Percentiles rank a stretch among this genome's conserved stretches.
Evolutionary conservation across 2,329 filamentous ascomycete species (phyloP).

Genomic region (Lecanicillium sp.): DNA sequence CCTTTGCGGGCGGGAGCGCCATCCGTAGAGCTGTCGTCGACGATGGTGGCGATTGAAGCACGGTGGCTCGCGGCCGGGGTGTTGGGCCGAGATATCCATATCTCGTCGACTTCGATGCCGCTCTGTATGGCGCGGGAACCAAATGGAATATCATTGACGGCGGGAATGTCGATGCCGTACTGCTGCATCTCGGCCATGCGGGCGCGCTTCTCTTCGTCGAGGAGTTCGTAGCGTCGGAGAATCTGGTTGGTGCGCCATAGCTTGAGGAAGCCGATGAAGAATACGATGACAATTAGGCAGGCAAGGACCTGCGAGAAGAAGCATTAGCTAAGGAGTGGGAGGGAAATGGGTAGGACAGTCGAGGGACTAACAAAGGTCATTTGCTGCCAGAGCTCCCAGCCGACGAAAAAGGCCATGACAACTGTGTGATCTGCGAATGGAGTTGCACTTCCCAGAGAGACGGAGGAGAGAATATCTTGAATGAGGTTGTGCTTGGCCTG

Average conservation of each 20-base stretch:
- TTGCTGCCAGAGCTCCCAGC: constrained; percentile 81
- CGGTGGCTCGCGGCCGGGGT: constrained; percentile 28
- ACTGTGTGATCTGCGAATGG: constrained; percentile 28
- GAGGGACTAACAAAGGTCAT: constrained; percentile 71
- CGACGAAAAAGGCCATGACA: constrained; percentile 51
- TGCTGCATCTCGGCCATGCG: constrained; percentile 48
- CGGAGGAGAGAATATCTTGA: background rate
- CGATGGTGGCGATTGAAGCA: constrained; percentile 21
- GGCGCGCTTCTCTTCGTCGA: constrained; percentile 60
- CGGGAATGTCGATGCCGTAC: constrained; percentile 40
- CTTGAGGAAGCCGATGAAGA: constrained; percentile 62
- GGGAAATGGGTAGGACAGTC: background rate
- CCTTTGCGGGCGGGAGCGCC: background rate
- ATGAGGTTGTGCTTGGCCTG: too few relatives aligned
- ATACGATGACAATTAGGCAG: constrained; percentile 62
- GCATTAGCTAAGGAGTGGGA: background rate
- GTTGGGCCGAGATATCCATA: constrained; percentile 61
- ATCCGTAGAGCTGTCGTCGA: constrained; percentile 13
- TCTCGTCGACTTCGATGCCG: constrained; percentile 77
- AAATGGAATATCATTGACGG: constrained; percentile 65
- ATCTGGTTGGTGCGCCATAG: constrained; percentile 55
- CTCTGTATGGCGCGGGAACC: constrained; percentile 79
- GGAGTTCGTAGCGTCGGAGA: constrained; percentile 51
- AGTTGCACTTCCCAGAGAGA: background rate
- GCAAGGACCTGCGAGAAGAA: constrained; percentile 57